Evolutionary conservation across 345 rosid genomes (phyloP).

Genomic region (Syzygium jambos): DNA sequence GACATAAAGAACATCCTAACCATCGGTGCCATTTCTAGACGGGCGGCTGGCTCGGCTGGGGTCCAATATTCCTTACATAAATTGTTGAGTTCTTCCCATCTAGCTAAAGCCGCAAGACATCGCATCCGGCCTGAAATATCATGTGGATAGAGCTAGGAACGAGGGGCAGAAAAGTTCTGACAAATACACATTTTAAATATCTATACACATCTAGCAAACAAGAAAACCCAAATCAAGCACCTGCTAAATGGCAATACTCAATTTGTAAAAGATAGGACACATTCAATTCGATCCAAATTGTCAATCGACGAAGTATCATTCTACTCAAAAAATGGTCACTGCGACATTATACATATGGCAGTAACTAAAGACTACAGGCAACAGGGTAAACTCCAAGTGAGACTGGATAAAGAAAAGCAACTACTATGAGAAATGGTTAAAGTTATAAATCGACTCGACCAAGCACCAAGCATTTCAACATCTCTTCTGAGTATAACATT

Average conservation of each 20-base stretch:
- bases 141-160: conserved; percentile 2
- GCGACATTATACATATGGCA: neutral
- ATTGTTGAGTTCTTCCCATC: conserved; percentile 97
- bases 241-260: neutral
- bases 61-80: conserved; percentile 97
- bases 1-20: conserved; percentile 33
- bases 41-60: conserved; percentile 92
- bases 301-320: neutral
- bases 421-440: neutral
- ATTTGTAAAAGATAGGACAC: neutral
- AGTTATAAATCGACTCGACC: neutral
- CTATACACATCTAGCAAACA: neutral
- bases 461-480: neutral
- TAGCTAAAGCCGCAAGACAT: conserved; percentile 96
- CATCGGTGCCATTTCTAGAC: conserved; percentile 99
- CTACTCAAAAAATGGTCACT: neutral
- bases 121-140: conserved; percentile 75
- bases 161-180: neutral
- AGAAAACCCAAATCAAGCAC: neutral
- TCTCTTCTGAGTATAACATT: neutral
- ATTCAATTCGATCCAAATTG: neutral
- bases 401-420: neutral
- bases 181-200: neutral
- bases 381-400: neutral
- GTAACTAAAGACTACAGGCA: neutral